A percentile compares a stretch with the other conserved stretches of the same genome.
Conservation (phyloP, 1,139 yeast genomes). For the Geotrichum histeridarum region DNA sequence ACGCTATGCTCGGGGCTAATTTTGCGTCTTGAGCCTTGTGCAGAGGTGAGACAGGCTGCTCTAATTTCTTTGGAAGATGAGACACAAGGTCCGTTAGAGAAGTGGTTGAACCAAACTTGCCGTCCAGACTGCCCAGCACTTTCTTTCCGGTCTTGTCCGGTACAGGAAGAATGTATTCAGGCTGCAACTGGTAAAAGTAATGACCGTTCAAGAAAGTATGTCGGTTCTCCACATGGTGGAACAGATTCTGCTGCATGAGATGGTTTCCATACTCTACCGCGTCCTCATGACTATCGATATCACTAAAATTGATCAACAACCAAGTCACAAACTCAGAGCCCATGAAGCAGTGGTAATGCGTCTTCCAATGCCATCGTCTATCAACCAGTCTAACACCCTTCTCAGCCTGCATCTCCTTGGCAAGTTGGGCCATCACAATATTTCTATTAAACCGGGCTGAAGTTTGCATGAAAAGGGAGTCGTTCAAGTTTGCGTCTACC, state of each 20-base stretch:
- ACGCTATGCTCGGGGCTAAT: background rate
- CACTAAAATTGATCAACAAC: conserved; percentile 73
- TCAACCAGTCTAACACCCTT: conserved; percentile 60
- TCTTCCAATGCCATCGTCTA: conserved; percentile 86
- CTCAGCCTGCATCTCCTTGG: conserved; percentile 61
- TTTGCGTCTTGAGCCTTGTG: background rate
- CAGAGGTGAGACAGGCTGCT: no score
- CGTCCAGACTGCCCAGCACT: background rate
- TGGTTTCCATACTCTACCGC: conserved; percentile 76
- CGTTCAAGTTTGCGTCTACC: conserved; percentile 28
- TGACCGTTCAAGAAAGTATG: conserved; percentile 90
- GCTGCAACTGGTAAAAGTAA: conserved; percentile 72
- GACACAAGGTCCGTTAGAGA: background rate
- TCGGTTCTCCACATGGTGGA: conserved; percentile 73
- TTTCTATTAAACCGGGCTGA: conserved; percentile 39
- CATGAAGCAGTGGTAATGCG: conserved; percentile 70
- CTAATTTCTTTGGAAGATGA: background rate
- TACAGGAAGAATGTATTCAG: conserved; percentile 43
- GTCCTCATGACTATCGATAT: conserved; percentile 72
- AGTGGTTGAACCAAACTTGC: background rate
- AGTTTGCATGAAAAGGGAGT: conserved; percentile 37
- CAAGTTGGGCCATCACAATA: conserved; percentile 47
- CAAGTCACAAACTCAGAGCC: conserved; percentile 85
- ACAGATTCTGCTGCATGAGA: conserved; percentile 64
- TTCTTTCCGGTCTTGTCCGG: conserved; percentile 7